phyloP scores from a whole-genome alignment of 2,329 filamentous ascomycete genomes.

The Cladophialophora bantiana region DNA sequence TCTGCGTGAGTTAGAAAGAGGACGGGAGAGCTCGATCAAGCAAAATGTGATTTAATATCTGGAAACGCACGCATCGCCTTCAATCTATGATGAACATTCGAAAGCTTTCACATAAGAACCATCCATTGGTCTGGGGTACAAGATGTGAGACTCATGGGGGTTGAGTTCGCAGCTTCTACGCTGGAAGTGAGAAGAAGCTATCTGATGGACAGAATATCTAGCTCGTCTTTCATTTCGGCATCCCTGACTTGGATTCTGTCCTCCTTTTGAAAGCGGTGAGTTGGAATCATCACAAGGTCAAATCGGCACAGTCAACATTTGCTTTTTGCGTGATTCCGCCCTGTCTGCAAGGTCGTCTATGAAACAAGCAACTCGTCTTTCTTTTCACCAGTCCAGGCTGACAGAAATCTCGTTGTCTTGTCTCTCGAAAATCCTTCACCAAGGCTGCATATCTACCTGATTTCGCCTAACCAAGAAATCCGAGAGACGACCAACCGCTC shows the following conservation, averaged over 20 bases:
- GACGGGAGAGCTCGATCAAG: too few relatives aligned
- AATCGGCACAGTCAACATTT: background rate
- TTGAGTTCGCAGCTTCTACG: background rate
- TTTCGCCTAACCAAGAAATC: background rate
- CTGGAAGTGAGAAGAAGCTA: background rate
- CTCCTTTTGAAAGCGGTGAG: background rate
- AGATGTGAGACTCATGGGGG: background rate
- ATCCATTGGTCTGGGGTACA: background rate
- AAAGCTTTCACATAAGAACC: too few relatives aligned
- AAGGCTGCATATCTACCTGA: background rate
- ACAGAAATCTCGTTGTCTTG: background rate
- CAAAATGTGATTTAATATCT: too few relatives aligned
- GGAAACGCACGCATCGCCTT: background rate
- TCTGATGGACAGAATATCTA: background rate
- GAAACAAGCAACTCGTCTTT: constrained; percentile 1
- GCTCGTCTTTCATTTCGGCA: background rate
- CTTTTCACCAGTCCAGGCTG: background rate
- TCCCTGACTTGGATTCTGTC: background rate
- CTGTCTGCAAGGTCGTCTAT: background rate
- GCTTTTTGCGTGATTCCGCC: background rate
- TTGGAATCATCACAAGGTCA: background rate
- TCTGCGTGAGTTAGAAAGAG: too few relatives aligned
- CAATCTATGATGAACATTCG: background rate
- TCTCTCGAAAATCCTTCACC: background rate
- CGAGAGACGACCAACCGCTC: background rate